Evolutionary conservation across 495 filamentous ascomycete genomes (phyloP).

Genomic region (Staphylotrichum tortipilum): DNA sequence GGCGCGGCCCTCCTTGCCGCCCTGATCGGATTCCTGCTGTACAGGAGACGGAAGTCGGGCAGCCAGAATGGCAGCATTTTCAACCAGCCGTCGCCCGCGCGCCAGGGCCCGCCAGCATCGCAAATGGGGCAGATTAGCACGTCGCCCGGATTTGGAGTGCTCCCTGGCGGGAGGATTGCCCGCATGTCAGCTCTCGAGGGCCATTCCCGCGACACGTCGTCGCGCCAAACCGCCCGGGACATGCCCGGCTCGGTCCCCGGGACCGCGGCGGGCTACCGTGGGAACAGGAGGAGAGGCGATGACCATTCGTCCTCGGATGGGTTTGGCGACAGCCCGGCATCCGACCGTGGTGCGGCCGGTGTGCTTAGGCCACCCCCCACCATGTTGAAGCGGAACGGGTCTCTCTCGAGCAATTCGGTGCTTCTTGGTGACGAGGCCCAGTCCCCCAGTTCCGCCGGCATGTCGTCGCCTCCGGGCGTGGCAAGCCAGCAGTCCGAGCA

Average conservation of each 20-base stretch:
- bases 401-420: constrained; percentile 78
- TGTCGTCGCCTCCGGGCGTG: constrained; percentile 74
- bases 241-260: constrained; percentile 13
- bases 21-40: constrained; percentile 47
- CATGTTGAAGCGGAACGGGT: constrained; percentile 59
- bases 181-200: constrained; percentile 92
- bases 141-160: constrained; percentile 58
- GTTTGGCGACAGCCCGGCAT: constrained; percentile 69
- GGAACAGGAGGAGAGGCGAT: constrained; percentile 46
- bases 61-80: constrained; percentile 58
- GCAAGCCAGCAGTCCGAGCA: constrained; percentile 92
- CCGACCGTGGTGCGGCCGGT: constrained; percentile 49
- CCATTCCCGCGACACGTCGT: constrained; percentile 51
- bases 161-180: constrained; percentile 83
- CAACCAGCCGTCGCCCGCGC: constrained; percentile 78
- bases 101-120: constrained; percentile 40
- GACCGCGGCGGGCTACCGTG: constrained; percentile 32
- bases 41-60: constrained; percentile 51
- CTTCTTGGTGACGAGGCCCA: constrained; percentile 60
- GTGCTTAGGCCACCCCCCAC: constrained; percentile 54
- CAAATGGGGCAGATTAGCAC: constrained; percentile 28
- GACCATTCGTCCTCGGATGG: constrained; percentile 75
- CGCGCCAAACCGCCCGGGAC: constrained; percentile 35
- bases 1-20: constrained; percentile 51
- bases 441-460: constrained; percentile 68